Conservation (phyloP, 257 asterid species). For the Agastache rugosa region DNA sequence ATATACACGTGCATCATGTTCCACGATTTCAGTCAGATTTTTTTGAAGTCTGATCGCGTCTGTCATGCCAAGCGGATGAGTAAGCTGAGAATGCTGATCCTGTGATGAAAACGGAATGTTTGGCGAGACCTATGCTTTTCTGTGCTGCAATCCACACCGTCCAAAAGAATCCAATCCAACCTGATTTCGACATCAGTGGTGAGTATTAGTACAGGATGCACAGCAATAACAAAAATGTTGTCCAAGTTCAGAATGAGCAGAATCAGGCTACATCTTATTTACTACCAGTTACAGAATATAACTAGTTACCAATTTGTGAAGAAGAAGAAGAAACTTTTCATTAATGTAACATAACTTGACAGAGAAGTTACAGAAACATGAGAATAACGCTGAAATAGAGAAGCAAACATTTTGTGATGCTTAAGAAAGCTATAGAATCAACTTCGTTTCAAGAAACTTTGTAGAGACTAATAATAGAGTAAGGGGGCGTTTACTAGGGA, state of each 20-base stretch:
- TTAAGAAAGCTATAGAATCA: neutral
- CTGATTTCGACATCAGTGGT: conserved; percentile 45
- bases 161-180: conserved; percentile 89
- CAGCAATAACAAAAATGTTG: neutral
- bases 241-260: neutral
- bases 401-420: neutral
- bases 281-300: neutral
- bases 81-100: conserved; percentile 73
- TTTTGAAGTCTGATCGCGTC: conserved; percentile 12
- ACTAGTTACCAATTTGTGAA: neutral
- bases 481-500: too few species aligned
- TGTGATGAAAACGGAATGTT: conserved; percentile 57
- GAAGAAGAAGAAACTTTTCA: too few species aligned
- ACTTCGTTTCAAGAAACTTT: too few species aligned
- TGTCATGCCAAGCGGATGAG: conserved; percentile 51
- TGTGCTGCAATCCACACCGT: conserved; percentile 63
- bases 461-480: too few species aligned
- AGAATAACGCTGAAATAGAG: neutral
- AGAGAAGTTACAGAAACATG: conserved; percentile 15
- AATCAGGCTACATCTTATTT: neutral
- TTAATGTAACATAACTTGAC: neutral
- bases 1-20: neutral
- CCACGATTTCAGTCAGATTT: conserved; percentile 38
- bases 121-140: conserved; percentile 67
- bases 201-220: neutral